Base-by-base conservation (phyloP, 352 stramenopile genomes). In the Phytophthora lateralis region DNA sequence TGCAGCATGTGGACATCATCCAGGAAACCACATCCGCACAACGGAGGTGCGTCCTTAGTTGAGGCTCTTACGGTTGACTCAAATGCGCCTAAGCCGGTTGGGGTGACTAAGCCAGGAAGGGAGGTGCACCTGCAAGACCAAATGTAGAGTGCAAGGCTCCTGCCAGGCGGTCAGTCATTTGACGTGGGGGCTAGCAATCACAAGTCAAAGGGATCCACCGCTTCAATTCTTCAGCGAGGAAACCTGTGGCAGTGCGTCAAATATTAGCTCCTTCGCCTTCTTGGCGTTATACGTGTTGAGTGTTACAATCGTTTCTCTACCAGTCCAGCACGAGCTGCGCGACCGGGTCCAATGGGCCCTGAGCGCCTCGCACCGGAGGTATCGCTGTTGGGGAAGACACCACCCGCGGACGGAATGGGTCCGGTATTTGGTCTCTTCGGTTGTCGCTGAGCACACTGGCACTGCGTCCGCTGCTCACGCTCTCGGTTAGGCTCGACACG, bases 251-350 rank as follows among this genome's bases (percentile, higher is more conserved):
- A 3, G 30, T 35, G 30, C 30, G 30, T 8, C 26, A 14, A 35
- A 8, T 12, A 39, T 18, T 39, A 39, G 34, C 34, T 39, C 14
- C 14, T 39, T 39, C 34, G 4, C 12, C 34, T 15, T 14, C 11
- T 35, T 35, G 46, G 29, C 30, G 7, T 45, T 27, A 57, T 63
- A 30, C 55, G 8, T 27, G 46, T 63, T 57, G 29, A 9, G n/a
- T 26, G 14, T 27, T 29, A 15, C n/a, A 5, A 24, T 55, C 35
- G 32, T 32, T 35, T 35, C 8, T 18, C 38, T 69, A 69, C 61
- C 61, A 69, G 42, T 65, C 61, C 18, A 69, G 48, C 17, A 69
- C 61, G 24, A 69, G 50, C 43, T 57, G 47, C 11, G 61, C 54
- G 3, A 59, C 29, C 6, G 54, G 54, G 15, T 60, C 47, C 24